Percentiles rank a stretch among this genome's conserved stretches.
Evolutionary conservation across 2,329 filamentous ascomycete genomes (phyloP).

Genomic region (Fusarium sp.): DNA sequence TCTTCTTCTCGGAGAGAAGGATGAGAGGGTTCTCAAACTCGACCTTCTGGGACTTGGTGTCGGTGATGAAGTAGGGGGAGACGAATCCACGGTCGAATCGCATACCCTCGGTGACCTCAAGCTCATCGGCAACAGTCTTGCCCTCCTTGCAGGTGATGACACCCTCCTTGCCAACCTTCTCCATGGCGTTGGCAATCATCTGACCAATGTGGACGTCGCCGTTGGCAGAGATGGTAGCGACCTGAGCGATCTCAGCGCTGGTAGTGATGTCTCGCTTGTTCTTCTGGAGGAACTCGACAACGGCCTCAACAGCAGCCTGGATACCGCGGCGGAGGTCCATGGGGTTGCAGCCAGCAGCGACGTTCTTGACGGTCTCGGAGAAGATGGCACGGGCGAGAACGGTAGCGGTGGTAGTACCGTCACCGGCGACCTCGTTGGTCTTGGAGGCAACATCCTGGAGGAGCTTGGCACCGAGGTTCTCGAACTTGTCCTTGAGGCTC

Average conservation of each 20-base stretch:
- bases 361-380: conserved; percentile 99
- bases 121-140: conserved; percentile 97
- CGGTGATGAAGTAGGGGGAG: conserved; percentile 99
- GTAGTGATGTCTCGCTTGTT: conserved; percentile 99
- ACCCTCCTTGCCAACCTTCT: conserved; percentile 99
- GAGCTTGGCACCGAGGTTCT: conserved; percentile 97
- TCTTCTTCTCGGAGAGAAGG: conserved; percentile 99
- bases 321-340: conserved; percentile 99
- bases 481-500: conserved; percentile 97
- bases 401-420: conserved; percentile 97
- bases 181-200: conserved; percentile 98
- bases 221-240: conserved; percentile 98
- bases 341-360: conserved; percentile 98
- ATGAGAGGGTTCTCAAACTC: conserved; percentile 99
- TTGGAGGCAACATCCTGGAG: conserved; percentile 98
- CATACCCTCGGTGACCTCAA: conserved; percentile 99
- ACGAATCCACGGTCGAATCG: conserved; percentile 99
- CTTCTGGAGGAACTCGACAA: conserved; percentile 91
- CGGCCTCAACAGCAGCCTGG: conserved; percentile 93
- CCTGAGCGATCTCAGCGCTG: conserved; percentile 95
- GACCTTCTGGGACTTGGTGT: conserved; percentile 97
- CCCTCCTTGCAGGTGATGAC: conserved; percentile 99
- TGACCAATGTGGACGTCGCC: conserved; percentile 95
- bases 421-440: conserved; percentile 99
- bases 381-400: conserved; percentile 98